Conservation (phyloP, 495 filamentous ascomycete genomes). For the Xylaria castorea region DNA sequence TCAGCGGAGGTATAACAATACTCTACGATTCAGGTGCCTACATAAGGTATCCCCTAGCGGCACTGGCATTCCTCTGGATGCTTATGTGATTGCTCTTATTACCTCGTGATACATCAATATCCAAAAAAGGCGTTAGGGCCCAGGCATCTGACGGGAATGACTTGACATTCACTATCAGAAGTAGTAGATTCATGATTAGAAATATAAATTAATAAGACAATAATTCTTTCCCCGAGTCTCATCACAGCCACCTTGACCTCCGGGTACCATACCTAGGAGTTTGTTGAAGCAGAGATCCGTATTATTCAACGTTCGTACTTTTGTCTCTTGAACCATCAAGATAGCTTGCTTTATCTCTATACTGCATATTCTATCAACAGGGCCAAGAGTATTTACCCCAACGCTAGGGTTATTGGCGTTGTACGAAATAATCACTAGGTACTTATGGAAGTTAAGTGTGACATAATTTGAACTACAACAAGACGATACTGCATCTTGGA, state of each 20-base stretch:
- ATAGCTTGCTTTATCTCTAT: background rate
- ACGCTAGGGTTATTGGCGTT: background rate
- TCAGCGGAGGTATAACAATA: background rate
- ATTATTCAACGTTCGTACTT: background rate
- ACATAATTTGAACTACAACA: background rate
- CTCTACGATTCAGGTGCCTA: background rate
- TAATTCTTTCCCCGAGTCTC: background rate
- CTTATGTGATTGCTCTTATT: background rate
- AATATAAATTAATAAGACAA: background rate
- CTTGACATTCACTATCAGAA: background rate
- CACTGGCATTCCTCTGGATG: constrained; percentile 10
- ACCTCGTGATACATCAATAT: background rate
- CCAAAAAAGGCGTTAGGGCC: background rate
- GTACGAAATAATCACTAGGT: background rate
- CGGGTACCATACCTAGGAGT: background rate
- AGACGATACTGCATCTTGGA: background rate
- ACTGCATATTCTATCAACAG: background rate
- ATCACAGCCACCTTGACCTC: background rate
- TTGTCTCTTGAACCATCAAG: background rate
- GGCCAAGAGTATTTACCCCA: background rate
- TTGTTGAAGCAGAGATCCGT: background rate
- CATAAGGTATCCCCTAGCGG: constrained; percentile 1
- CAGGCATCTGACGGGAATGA: background rate
- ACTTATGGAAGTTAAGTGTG: background rate
- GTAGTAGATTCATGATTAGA: background rate